Percentiles rank a stretch among this genome's conserved stretches.
Conservation (phyloP, 148 eudicot genomes). For the Tetragonia tetragonoides region DNA sequence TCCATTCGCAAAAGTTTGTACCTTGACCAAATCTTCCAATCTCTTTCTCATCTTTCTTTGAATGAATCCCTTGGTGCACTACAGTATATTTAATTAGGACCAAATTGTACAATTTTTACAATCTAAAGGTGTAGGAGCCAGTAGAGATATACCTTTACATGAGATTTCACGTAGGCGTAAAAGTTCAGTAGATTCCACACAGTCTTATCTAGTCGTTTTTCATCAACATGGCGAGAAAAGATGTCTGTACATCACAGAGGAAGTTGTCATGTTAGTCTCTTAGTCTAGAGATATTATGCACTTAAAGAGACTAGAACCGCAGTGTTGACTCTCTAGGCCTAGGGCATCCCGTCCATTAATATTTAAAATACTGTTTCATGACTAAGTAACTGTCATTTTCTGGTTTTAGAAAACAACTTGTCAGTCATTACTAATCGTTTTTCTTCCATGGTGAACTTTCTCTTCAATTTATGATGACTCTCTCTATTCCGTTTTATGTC, state of each 20-base stretch:
- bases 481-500: neutral
- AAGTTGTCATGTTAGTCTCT: neutral
- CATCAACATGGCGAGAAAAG: conserved; percentile 60
- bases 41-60: conserved; percentile 79
- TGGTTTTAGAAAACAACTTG: neutral
- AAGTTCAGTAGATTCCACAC: conserved; percentile 85
- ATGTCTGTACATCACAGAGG: conserved; percentile 46
- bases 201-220: conserved; percentile 74
- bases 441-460: too few relatives aligned
- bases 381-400: neutral
- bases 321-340: neutral
- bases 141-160: conserved; percentile 64
- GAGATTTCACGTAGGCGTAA: conserved; percentile 66
- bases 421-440: neutral
- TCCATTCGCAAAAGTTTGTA: conserved; percentile 17
- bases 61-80: conserved; percentile 75
- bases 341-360: neutral
- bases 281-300: neutral
- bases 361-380: neutral
- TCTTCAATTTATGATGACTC: too few relatives aligned
- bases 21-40: conserved; percentile 68
- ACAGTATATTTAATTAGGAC: conserved; percentile 24
- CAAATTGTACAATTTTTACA: neutral
- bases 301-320: neutral
- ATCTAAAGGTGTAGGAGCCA: neutral